Evolutionary conservation across 306 rosid species (phyloP).

Genomic region (Styphnolobium japonicum): DNA sequence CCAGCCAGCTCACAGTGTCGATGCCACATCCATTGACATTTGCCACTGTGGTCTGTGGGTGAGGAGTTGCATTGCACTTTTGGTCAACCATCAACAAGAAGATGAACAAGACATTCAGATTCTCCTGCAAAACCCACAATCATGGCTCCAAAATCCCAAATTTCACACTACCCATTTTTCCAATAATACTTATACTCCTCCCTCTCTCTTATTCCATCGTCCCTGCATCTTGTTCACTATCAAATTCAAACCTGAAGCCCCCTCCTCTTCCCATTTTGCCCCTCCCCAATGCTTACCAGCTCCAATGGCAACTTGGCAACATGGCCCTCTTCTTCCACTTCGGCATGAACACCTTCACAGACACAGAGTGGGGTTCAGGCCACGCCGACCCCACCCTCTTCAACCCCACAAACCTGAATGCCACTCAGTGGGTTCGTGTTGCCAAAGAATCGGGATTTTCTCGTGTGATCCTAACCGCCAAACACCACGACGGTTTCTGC

Average conservation of each 20-base stretch:
- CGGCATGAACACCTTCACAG: conserved; percentile 85
- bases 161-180: conserved; percentile 18
- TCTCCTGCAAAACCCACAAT: background rate
- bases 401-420: conserved; percentile 62
- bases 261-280: conserved; percentile 91
- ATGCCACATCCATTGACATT: background rate
- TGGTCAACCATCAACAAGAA: background rate
- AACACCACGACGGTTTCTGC: conserved; percentile 95
- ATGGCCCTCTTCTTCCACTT: conserved; percentile 92
- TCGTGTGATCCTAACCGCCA: conserved; percentile 63
- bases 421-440: conserved; percentile 77
- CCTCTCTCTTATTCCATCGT: background rate
- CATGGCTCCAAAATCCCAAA: conserved; percentile 7
- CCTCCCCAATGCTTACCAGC: conserved; percentile 70
- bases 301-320: conserved; percentile 71
- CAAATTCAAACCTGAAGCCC: conserved; percentile 21
- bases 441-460: conserved; percentile 75
- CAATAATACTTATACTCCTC: conserved; percentile 21
- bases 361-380: conserved; percentile 85
- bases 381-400: conserved; percentile 51
- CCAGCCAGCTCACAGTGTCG: no score
- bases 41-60: no score
- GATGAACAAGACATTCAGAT: background rate
- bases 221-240: conserved; percentile 16
- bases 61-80: no score